Conservation (phyloP, 306 rosid species). For the Purshia tridentata region DNA sequence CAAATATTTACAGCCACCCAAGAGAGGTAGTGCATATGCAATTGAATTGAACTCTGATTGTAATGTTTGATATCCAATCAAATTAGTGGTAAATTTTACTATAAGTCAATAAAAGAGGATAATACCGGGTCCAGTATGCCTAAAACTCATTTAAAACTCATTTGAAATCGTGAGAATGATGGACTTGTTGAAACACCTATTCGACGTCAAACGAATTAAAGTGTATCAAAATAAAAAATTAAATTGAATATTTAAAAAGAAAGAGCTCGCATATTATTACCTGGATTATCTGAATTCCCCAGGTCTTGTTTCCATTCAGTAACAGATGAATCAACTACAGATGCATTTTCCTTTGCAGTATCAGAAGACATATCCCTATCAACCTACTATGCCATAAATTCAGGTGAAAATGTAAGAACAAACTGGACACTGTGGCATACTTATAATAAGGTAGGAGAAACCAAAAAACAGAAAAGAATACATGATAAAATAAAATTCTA, state of each 20-base stretch:
- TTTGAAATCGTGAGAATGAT: neutral
- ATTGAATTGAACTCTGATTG: neutral
- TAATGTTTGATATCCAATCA: neutral
- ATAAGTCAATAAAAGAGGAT: neutral
- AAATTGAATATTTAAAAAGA: neutral
- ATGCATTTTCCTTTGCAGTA: slow-evolving; percentile 64
- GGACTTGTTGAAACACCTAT: neutral
- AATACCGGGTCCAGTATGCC: neutral
- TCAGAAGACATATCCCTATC: slow-evolving; percentile 58
- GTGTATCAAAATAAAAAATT: neutral
- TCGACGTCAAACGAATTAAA: neutral
- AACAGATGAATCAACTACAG: slow-evolving; percentile 69
- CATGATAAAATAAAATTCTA: neutral
- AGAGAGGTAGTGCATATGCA: neutral
- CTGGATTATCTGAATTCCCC: slow-evolving; percentile 61
- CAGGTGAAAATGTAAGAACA: slow-evolving; percentile 9
- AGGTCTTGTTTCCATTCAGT: slow-evolving; percentile 58
- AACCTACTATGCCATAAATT: slow-evolving; percentile 27
- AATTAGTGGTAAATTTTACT: neutral
- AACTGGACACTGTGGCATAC: neutral
- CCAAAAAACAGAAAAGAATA: neutral
- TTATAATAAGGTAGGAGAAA: neutral
- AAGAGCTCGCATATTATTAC: slow-evolving; percentile 28
- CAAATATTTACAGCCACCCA: neutral
- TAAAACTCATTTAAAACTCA: neutral